Conservation (phyloP, 805 yeast species). For the Kodamaea nitidulidarum region DNA sequence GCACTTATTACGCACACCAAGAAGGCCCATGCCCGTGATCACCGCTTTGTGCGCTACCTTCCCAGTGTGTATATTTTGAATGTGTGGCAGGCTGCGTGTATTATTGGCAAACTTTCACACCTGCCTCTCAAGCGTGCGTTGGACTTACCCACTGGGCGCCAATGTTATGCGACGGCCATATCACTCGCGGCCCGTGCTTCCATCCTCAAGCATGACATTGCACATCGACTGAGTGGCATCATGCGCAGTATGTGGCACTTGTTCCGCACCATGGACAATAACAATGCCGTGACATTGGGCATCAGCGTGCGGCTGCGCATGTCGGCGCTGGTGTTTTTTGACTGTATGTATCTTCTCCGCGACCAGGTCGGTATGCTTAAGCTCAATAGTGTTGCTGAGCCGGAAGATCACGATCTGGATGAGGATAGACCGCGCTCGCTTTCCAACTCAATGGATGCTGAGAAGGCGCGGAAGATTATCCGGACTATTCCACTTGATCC, state of each 20-base stretch:
- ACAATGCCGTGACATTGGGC: slow-evolving; percentile 34
- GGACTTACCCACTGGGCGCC: slow-evolving; percentile 69
- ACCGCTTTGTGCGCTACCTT: slow-evolving; percentile 64
- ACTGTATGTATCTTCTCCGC: slow-evolving; percentile 77
- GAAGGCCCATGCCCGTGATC: slow-evolving; percentile 54
- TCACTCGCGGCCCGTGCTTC: slow-evolving; percentile 73
- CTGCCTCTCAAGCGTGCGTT: slow-evolving; percentile 65
- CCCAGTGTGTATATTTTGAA: slow-evolving; percentile 81
- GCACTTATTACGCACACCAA: slow-evolving; percentile 66
- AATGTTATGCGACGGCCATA: slow-evolving; percentile 63
- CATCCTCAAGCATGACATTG: slow-evolving; percentile 84
- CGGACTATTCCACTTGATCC: slow-evolving; percentile 82
- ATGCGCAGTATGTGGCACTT: slow-evolving; percentile 93
- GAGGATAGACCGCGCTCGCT: slow-evolving; percentile 42
- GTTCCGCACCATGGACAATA: slow-evolving; percentile 63
- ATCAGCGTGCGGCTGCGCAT: slow-evolving; percentile 74
- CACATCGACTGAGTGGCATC: slow-evolving; percentile 88
- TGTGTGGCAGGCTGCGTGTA: slow-evolving; percentile 89
- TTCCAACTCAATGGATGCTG: slow-evolving; percentile 58
- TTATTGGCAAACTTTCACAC: slow-evolving; percentile 73
- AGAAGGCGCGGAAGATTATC: slow-evolving; percentile 70
- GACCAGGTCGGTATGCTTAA: slow-evolving; percentile 86
- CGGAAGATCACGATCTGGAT: slow-evolving; percentile 13
- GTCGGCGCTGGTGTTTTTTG: slow-evolving; percentile 92
- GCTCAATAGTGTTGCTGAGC: slow-evolving; percentile 31